phyloP scores from a whole-genome alignment of 257 asterid genomes.

The Leptodermis oblonga region DNA sequence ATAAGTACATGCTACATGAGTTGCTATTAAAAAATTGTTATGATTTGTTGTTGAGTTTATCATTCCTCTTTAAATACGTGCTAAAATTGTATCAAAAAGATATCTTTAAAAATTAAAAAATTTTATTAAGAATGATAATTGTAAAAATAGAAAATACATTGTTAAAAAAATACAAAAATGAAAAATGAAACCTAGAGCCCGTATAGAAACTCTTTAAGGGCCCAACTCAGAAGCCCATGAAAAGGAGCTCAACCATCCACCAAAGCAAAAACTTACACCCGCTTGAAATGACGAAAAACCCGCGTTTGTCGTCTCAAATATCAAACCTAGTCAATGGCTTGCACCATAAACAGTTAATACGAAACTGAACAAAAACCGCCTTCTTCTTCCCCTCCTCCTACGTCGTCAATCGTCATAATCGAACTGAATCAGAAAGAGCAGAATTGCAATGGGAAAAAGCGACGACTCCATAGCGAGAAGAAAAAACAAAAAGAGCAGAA shows the following conservation, averaged over 20 bases:
- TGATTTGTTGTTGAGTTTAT: too few species aligned
- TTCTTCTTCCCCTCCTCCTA: slow-evolving; percentile 1
- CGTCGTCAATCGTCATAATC: neutral
- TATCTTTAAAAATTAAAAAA: too few species aligned
- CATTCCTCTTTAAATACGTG: too few species aligned
- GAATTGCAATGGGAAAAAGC: slow-evolving; percentile 34
- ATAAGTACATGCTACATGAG: too few species aligned
- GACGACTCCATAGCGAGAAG: slow-evolving; percentile 41
- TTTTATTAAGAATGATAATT: neutral
- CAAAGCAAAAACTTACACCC: neutral
- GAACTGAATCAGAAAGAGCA: neutral
- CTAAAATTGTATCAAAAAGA: too few species aligned
- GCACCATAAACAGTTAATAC: neutral
- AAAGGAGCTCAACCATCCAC: neutral
- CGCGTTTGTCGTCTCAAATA: neutral
- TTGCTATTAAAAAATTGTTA: too few species aligned
- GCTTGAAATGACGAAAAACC: slow-evolving; percentile 11
- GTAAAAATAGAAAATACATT: neutral
- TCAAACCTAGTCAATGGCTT: slow-evolving; percentile 20
- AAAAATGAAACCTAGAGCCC: too few species aligned
- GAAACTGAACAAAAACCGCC: slow-evolving; percentile 23
- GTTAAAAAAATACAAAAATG: neutral
- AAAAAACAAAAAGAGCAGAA: slow-evolving; percentile 28
- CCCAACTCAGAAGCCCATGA: neutral
- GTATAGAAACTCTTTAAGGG: neutral